Evolutionary conservation across 371 early-diverging fungal species (phyloP), one percentile per base, ranked within the genome.

Genomic region (Mortierella sp.): DNA sequence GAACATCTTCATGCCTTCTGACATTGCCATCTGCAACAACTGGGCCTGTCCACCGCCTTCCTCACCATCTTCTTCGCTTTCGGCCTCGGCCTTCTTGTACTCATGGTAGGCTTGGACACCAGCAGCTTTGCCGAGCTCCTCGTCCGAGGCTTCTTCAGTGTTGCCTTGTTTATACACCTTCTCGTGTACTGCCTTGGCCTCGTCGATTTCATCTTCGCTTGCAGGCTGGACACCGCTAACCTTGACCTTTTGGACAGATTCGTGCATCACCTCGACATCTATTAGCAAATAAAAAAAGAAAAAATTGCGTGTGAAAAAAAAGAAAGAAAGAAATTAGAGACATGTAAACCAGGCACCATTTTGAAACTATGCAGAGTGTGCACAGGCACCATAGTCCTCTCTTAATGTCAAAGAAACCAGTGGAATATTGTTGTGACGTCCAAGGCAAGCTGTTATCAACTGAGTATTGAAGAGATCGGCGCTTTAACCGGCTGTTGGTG

Each of bases 11-110:
- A 84, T 71, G 40, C 85, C 89, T 67, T 86, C 84, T 15, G 83
- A 79, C 86, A 89, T 87, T 38, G 88, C 89, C 86, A 85, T 89
- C 52, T 85, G 83, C 11, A 88, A 66, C 64, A 89, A 77, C 21
- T 79, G 70, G 45, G 77, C 67, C 84, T 87, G 70, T 38, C 86
- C 84, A 43, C 86, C 87, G 24, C 70, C 73, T 8, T 57, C 38
- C 1, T 57, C 36, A 24, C 64, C 45, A n/a, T 57, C 68, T 0
- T 19, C 32, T 8, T 45, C 45, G 16, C 11, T 11, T 24, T 58
- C 58, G 10, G 28, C 9, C 11, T 63, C 58, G 0, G 38, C 8
- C 6, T 33, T 50, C 41, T 77, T 72, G 36, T 78, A 84, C 28
- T 74, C 75, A 15, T 86, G 59, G 65, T 86, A 84, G 33, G 88